phyloP scores from a whole-genome alignment of 2,329 filamentous ascomycete genomes.

The Cercospora berteroae region DNA sequence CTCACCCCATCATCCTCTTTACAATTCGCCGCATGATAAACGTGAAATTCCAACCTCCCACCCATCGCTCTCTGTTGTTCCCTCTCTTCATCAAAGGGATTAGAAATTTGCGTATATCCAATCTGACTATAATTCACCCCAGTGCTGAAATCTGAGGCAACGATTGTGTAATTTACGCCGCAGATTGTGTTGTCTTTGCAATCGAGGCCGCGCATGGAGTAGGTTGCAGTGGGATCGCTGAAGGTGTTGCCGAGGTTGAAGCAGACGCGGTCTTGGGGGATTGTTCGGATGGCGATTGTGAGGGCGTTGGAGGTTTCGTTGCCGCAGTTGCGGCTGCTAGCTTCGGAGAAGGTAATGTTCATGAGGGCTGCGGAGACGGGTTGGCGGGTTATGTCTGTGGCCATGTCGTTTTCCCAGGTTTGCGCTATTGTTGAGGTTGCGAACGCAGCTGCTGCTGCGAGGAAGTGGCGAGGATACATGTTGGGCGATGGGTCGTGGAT shows the following conservation, averaged over 20 bases:
- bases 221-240: constrained; percentile 2
- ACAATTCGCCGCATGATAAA: constrained; percentile 15
- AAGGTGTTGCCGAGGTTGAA: constrained; percentile 19
- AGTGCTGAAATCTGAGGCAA: neutral
- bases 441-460: neutral
- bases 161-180: constrained; percentile 19
- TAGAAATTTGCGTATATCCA: constrained; percentile 14
- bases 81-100: constrained; percentile 6
- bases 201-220: constrained; percentile 8
- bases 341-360: constrained; percentile 64
- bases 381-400: constrained; percentile 6
- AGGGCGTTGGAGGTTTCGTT: constrained; percentile 41
- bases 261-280: constrained; percentile 14
- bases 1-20: constrained; percentile 5
- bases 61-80: neutral
- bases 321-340: constrained; percentile 49
- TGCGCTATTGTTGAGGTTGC: neutral
- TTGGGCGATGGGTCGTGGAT: neutral
- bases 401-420: constrained; percentile 19
- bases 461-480: neutral
- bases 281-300: constrained; percentile 49
- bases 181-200: constrained; percentile 9
- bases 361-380: constrained; percentile 16
- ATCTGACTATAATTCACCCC: constrained; percentile 10
- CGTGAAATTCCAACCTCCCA: constrained; percentile 13